These are phyloP conservation scores for Amanita phalloides DNA, from an alignment of 768 basidiomycete genomes.

Conservation along the genomic window DNA sequence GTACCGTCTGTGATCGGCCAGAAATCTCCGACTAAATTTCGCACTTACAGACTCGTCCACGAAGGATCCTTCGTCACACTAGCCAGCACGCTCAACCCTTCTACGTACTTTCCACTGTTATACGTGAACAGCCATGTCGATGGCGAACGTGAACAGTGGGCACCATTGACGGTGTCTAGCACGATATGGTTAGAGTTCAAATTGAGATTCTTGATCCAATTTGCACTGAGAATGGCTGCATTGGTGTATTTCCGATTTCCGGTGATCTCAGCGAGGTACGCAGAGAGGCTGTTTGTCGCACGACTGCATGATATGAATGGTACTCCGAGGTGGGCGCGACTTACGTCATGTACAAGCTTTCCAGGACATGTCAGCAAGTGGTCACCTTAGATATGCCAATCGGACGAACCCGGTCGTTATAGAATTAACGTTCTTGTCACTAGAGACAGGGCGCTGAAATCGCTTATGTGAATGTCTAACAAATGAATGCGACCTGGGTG, in stretches of 20 bases:
- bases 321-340: not conserved
- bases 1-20: not conserved
- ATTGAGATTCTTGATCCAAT: constrained; percentile 38
- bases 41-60: constrained; percentile 31
- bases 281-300: constrained; percentile 27
- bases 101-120: constrained; percentile 43
- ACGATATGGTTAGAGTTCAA: constrained; percentile 30
- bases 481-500: constrained; percentile 19
- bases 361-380: not conserved
- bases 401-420: not conserved
- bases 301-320: not conserved
- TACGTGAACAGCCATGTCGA: constrained; percentile 40
- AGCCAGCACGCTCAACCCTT: constrained; percentile 35
- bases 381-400: too few species aligned
- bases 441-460: not conserved
- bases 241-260: constrained; percentile 30
- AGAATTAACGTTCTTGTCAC: not conserved
- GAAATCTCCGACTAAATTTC: not conserved
- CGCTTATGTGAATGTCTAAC: constrained; percentile 32
- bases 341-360: not conserved
- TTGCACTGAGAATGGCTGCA: constrained; percentile 34
- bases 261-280: constrained; percentile 36
- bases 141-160: constrained; percentile 36
- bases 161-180: constrained; percentile 35
- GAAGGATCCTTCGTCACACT: constrained; percentile 28